These are phyloP conservation scores for Arthrobotrys entomopaga DNA, from an alignment of 2,329 filamentous ascomycete genomes.

Conservation along the genomic window DNA sequence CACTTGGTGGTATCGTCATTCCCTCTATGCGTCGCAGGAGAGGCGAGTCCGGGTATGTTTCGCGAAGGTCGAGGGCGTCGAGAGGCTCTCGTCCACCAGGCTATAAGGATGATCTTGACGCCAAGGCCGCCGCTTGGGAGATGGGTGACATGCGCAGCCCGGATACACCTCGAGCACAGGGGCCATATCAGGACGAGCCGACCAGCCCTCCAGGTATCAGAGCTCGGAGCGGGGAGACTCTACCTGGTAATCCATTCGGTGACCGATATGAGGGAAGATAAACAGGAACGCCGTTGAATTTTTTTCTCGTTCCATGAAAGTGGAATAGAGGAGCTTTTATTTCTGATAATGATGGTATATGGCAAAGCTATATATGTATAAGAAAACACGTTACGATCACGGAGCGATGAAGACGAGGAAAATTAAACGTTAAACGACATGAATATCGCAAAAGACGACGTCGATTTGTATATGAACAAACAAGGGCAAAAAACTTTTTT, in stretches of 20 bases:
- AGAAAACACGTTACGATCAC: too few relatives aligned
- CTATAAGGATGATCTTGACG: conserved; percentile 44
- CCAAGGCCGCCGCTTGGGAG: conserved; percentile 51
- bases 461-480: conserved; percentile 27
- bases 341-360: too few relatives aligned
- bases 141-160: conserved; percentile 47
- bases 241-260: conserved; percentile 41
- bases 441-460: background rate
- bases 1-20: conserved; percentile 44
- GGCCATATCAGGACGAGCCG: conserved; percentile 50
- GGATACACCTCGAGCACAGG: conserved; percentile 28
- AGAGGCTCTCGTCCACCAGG: conserved; percentile 28
- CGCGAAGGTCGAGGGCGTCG: conserved; percentile 21
- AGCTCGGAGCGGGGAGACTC: conserved; percentile 37
- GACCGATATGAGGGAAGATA: conserved; percentile 37
- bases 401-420: too few relatives aligned
- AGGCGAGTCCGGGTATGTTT: conserved; percentile 34
- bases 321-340: too few relatives aligned
- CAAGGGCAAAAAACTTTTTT: conserved; percentile 3
- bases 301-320: too few relatives aligned
- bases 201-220: conserved; percentile 37
- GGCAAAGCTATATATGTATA: too few relatives aligned
- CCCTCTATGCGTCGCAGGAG: conserved; percentile 49
- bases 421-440: background rate
- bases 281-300: background rate